phyloP scores from a whole-genome alignment of 169 alveolate genomes.

The Cytauxzoon felis region DNA sequence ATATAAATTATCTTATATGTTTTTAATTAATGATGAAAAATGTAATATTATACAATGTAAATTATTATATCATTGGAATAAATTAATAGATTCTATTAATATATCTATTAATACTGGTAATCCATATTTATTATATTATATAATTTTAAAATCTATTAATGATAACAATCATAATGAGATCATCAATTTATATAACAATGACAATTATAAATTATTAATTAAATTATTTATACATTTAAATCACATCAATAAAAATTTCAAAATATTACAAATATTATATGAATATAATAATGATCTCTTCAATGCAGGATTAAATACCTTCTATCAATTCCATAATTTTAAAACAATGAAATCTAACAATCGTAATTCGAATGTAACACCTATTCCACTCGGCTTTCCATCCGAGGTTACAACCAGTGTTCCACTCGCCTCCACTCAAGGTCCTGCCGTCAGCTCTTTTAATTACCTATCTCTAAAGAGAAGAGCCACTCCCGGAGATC shows the following conservation, averaged over 20 bases:
- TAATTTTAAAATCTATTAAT: slow-evolving; percentile 7
- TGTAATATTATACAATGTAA: slow-evolving; percentile 17
- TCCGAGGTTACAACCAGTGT: too few species aligned
- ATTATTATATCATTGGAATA: slow-evolving; percentile 33
- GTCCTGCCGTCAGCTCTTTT: too few species aligned
- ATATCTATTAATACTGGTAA: slow-evolving; percentile 43
- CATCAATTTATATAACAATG: slow-evolving; percentile 17
- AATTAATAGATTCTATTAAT: slow-evolving; percentile 28
- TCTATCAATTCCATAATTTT: background rate
- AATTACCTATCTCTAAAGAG: too few species aligned
- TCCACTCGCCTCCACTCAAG: too few species aligned
- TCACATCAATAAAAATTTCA: slow-evolving; percentile 2
- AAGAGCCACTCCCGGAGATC: too few species aligned
- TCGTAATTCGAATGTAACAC: too few species aligned
- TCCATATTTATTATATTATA: slow-evolving; percentile 26
- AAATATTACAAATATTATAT: slow-evolving; percentile 26
- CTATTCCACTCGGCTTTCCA: too few species aligned
- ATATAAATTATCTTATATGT: slow-evolving; percentile 28
- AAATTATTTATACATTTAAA: slow-evolving; percentile 43
- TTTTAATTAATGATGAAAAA: slow-evolving; percentile 26
- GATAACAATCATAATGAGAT: slow-evolving; percentile 11
- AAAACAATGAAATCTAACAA: background rate
- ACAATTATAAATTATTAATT: slow-evolving; percentile 18
- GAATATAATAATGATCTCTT: slow-evolving; percentile 36
- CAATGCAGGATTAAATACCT: slow-evolving; percentile 47